Evolutionary conservation across 2,329 filamentous ascomycete species (phyloP).

Genomic region (Claviceps arundinis): DNA sequence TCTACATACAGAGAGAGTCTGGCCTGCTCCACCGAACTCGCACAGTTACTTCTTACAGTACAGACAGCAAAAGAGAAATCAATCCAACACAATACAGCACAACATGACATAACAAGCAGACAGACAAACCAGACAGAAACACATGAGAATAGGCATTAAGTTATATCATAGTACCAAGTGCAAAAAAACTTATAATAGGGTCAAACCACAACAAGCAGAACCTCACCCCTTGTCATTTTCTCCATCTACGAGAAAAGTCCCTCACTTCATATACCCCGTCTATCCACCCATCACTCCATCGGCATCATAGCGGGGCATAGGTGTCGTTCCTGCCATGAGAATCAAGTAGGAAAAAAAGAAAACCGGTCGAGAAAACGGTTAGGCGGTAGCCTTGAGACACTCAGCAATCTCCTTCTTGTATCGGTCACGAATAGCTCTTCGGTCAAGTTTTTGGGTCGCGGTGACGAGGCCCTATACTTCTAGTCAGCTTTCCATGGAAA

Average conservation of each 20-base stretch:
- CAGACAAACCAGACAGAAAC: too few relatives aligned
- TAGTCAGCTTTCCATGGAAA: not conserved
- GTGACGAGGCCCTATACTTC: conserved; percentile 41
- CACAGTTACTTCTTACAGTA: too few relatives aligned
- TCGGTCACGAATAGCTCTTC: conserved; percentile 34
- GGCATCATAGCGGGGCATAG: not conserved
- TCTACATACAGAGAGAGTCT: too few relatives aligned
- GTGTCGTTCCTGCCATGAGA: not conserved
- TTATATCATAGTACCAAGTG: too few relatives aligned
- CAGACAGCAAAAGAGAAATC: too few relatives aligned
- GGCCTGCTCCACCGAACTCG: too few relatives aligned
- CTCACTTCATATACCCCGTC: not conserved
- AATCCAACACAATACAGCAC: too few relatives aligned
- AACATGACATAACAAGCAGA: too few relatives aligned
- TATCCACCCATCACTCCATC: not conserved
- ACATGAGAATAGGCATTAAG: too few relatives aligned
- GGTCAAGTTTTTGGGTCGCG: conserved; percentile 49
- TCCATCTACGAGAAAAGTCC: not conserved
- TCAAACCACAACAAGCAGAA: not conserved
- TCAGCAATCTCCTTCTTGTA: conserved; percentile 40
- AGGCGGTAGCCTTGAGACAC: conserved; percentile 18
- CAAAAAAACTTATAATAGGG: not conserved
- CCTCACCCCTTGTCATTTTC: not conserved
- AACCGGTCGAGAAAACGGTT: not conserved
- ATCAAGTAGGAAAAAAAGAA: not conserved